phyloP scores from a whole-genome alignment of 805 yeast species.

The Lachancea nothofagi region DNA sequence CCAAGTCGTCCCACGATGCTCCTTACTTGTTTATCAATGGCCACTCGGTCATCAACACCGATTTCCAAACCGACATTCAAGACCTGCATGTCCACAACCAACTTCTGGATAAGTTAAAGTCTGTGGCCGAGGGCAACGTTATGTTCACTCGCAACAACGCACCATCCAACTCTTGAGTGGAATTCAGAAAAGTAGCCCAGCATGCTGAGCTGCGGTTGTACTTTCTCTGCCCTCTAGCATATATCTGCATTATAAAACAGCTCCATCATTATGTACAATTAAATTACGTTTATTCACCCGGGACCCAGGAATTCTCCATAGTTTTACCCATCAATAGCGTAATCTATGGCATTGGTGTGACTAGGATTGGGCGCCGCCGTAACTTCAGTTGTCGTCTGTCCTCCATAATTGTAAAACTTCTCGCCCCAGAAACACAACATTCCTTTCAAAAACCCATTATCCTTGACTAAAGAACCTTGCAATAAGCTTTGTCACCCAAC shows the following conservation, averaged over 20 bases:
- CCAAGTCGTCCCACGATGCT: slow-evolving; percentile 6
- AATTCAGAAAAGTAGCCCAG: too few relatives aligned
- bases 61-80: slow-evolving; percentile 15
- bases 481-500: slow-evolving; percentile 39
- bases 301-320: neutral
- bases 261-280: neutral
- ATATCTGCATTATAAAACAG: neutral
- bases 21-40: slow-evolving; percentile 28
- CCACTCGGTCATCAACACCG: slow-evolving; percentile 18
- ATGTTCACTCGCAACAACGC: slow-evolving; percentile 16
- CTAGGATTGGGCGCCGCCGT: neutral
- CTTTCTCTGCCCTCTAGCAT: neutral
- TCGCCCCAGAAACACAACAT: slow-evolving; percentile 58
- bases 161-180: slow-evolving; percentile 26
- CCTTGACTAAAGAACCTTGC: slow-evolving; percentile 43
- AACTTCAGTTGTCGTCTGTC: neutral
- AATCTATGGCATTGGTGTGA: slow-evolving; percentile 1
- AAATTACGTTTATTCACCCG: neutral
- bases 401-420: slow-evolving; percentile 30
- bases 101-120: slow-evolving; percentile 18
- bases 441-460: slow-evolving; percentile 46
- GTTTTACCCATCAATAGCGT: slow-evolving; percentile 4
- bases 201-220: neutral
- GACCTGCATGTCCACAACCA: slow-evolving; percentile 15
- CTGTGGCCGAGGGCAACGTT: slow-evolving; percentile 20